Base-by-base conservation (phyloP, 73 alveolate genomes). In the Symbiodinium natans region DNA sequence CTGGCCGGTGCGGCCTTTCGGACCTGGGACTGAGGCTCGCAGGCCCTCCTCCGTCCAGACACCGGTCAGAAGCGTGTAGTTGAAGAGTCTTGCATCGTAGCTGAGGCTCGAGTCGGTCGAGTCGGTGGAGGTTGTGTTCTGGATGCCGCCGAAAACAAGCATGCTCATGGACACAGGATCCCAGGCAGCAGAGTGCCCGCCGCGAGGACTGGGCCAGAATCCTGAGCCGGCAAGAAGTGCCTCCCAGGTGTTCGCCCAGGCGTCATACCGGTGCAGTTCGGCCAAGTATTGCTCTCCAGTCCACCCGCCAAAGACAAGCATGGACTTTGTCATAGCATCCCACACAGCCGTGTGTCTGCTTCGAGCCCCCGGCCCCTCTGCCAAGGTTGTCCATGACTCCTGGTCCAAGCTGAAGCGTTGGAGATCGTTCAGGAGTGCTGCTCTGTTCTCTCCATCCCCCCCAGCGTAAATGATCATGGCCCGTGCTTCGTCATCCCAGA, bases 271-370 rank as follows among this genome's bases (percentile, higher is more conserved):
- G 6, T 3, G 31, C 74, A 56, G 74, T 8, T 19, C 31, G 5
- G 74, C 5, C 31, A 8, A n/a, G 74, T 56, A 56, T 8, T 19
- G 74, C 2, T 15, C 5, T 13, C 74, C 74, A 56, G 5, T 19
- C 74, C 74, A 56, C 11, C 87, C 87, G 27, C 87, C 87, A 39
- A 80, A 19, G 33, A 80, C 59, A 56, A 80, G 33, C 87, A 80
- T 80, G 27, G 87, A 80, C 1, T 27, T 11, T 4, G 59, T 80
- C 3, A 34, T 7, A 19, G 27, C 4, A 23, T 80, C 87, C 87
- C 87, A 80, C n/a, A 38, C 59, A 3, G 87, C 87, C 2, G 63
- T 80, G 59, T 80, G 87, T 9, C 87, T n/a, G 54, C 63, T 36
- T 8, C 87, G 40, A 6, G 87, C 34, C 34, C 36, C 19, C 31